These are phyloP conservation scores for Salix viminalis DNA, from an alignment of 345 rosid genomes.

Conservation along the genomic window DNA sequence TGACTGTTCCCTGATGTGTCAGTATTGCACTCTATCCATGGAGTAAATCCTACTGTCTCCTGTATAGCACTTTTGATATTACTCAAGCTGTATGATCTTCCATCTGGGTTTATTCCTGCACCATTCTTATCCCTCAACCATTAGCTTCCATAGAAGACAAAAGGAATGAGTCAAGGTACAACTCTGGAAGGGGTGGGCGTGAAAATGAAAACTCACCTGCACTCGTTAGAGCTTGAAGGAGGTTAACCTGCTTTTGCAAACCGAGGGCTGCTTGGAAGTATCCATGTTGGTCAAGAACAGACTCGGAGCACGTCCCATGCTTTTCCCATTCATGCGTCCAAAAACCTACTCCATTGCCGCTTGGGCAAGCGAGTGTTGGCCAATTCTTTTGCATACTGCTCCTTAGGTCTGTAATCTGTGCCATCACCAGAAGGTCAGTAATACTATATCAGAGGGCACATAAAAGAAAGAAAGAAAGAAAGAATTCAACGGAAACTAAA, in stretches of 20 bases:
- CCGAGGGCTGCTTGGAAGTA: conserved; percentile 63
- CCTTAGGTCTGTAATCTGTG: conserved; percentile 51
- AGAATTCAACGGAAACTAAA: background rate
- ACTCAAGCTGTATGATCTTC: conserved; percentile 43
- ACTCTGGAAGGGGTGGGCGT: background rate
- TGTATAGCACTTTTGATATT: conserved; percentile 57
- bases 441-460: background rate
- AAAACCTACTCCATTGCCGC: conserved; percentile 47
- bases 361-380: conserved; percentile 88
- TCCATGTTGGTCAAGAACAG: conserved; percentile 58
- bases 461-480: background rate
- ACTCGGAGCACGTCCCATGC: conserved; percentile 91
- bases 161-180: background rate
- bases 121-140: background rate
- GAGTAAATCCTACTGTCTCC: conserved; percentile 47
- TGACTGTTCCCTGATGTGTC: conserved; percentile 65
- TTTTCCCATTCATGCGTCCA: conserved; percentile 98
- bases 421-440: background rate
- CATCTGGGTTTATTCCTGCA: conserved; percentile 64
- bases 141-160: background rate
- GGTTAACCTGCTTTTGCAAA: conserved; percentile 42
- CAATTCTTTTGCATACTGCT: conserved; percentile 58
- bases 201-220: conserved; percentile 42
- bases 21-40: conserved; percentile 71
- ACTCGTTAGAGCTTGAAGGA: conserved; percentile 48